phyloP scores from a whole-genome alignment of 1,284 basidiomycete genomes.

The Moesziomyces sp. region DNA sequence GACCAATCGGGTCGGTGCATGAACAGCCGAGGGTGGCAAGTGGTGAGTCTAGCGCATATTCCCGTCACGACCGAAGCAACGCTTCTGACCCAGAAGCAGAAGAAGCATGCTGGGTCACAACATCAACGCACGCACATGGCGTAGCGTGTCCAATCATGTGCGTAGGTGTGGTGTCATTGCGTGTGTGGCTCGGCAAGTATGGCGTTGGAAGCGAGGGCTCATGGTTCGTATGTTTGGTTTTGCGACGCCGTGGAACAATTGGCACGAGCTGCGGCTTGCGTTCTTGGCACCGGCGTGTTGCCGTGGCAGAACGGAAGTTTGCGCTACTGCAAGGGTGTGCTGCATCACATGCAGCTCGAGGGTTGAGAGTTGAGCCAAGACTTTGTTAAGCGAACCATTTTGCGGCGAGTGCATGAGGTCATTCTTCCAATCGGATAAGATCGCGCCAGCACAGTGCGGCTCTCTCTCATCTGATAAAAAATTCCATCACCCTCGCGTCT shows the following conservation, averaged over 20 bases:
- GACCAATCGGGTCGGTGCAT: conserved; percentile 3
- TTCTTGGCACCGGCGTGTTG: neutral
- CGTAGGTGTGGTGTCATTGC: neutral
- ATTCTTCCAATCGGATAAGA: neutral
- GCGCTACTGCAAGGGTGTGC: neutral
- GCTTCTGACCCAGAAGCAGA: neutral
- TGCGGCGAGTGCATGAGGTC: no score
- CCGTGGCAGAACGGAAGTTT: neutral
- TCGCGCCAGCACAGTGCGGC: neutral
- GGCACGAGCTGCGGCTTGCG: no score
- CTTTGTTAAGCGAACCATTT: neutral
- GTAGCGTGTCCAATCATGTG: neutral
- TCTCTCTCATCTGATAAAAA: neutral
- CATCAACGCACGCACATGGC: neutral
- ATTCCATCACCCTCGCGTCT: no score
- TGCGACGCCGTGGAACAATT: no score
- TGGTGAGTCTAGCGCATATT: neutral
- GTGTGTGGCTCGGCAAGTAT: neutral
- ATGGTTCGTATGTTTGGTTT: neutral
- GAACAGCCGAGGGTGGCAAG: neutral
- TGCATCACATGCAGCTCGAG: neutral
- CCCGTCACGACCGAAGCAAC: conserved; percentile 9
- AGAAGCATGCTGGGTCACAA: neutral
- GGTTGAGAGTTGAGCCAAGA: neutral
- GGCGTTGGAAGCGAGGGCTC: conserved; percentile 5